Conservation (phyloP, 2,329 filamentous ascomycete genomes). For the Coleophoma cylindrospora region DNA sequence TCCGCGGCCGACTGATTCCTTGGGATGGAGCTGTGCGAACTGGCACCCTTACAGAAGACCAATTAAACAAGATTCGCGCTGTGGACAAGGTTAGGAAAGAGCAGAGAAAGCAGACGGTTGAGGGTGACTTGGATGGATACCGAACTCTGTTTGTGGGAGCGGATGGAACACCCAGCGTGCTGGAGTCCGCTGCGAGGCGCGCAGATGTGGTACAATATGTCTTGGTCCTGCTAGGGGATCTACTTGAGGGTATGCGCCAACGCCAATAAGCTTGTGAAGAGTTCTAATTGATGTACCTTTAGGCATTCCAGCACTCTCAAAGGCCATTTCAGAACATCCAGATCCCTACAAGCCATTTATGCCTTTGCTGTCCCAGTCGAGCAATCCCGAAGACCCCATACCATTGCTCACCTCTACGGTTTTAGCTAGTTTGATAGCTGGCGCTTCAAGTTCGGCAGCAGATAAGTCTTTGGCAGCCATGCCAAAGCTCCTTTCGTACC, state of each 20-base stretch:
- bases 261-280: neutral
- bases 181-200: constrained; percentile 81
- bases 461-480: constrained; percentile 63
- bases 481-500: constrained; percentile 78
- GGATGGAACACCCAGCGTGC: constrained; percentile 63
- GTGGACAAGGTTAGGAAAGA: constrained; percentile 96
- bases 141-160: constrained; percentile 73
- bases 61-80: constrained; percentile 92
- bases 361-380: constrained; percentile 75
- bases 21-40: constrained; percentile 96
- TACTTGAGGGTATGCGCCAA: constrained; percentile 68
- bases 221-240: constrained; percentile 79
- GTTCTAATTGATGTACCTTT: neutral
- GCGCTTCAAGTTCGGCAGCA: constrained; percentile 50
- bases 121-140: constrained; percentile 76
- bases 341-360: constrained; percentile 81
- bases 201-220: constrained; percentile 93
- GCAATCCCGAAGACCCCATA: constrained; percentile 70
- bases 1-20: constrained; percentile 89
- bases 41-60: constrained; percentile 87
- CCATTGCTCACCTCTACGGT: constrained; percentile 87
- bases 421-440: constrained; percentile 71
- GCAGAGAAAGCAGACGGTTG: constrained; percentile 76
- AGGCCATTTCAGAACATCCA: constrained; percentile 67
- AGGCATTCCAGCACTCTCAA: constrained; percentile 78